These are phyloP conservation scores for Macrocybe gigantea DNA, from an alignment of 768 basidiomycete genomes.

Conservation along the genomic window DNA sequence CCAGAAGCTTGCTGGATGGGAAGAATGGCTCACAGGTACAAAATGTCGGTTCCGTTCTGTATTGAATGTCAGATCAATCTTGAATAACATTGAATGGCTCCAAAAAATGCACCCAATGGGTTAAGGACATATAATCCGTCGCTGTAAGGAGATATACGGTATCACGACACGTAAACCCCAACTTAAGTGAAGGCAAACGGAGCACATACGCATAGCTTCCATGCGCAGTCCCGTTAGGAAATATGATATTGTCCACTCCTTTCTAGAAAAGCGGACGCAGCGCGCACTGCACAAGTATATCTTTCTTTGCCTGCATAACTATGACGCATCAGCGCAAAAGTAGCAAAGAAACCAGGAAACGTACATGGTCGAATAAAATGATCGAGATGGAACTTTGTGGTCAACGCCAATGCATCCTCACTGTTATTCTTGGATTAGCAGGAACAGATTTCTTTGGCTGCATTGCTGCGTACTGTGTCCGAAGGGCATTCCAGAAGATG, in stretches of 20 bases:
- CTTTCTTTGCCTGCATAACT: slow-evolving; percentile 39
- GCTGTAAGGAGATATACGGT: no score
- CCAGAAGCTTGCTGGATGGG: slow-evolving; percentile 4
- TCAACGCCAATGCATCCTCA: no score
- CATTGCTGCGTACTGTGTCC: no score
- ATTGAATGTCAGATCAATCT: background rate
- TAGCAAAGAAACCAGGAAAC: no score
- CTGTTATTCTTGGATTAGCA: no score
- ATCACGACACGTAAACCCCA: no score
- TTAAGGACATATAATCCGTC: slow-evolving; percentile 15
- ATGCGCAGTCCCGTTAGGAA: slow-evolving; percentile 32
- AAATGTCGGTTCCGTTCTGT: slow-evolving; percentile 33
- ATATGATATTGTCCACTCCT: slow-evolving; percentile 35
- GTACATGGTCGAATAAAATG: no score
- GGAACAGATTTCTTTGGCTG: no score
- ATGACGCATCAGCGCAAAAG: slow-evolving; percentile 30
- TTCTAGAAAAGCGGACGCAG: slow-evolving; percentile 16
- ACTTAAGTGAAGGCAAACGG: no score
- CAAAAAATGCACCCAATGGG: slow-evolving; percentile 23
- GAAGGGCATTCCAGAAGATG: no score
- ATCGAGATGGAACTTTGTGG: no score
- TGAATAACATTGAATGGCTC: background rate
- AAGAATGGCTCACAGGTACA: slow-evolving; percentile 27
- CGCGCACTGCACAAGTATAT: no score
- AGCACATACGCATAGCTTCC: slow-evolving; percentile 31